phyloP scores from a whole-genome alignment of 2,329 filamentous ascomycete species.

The Pyrenochaeta sp. region DNA sequence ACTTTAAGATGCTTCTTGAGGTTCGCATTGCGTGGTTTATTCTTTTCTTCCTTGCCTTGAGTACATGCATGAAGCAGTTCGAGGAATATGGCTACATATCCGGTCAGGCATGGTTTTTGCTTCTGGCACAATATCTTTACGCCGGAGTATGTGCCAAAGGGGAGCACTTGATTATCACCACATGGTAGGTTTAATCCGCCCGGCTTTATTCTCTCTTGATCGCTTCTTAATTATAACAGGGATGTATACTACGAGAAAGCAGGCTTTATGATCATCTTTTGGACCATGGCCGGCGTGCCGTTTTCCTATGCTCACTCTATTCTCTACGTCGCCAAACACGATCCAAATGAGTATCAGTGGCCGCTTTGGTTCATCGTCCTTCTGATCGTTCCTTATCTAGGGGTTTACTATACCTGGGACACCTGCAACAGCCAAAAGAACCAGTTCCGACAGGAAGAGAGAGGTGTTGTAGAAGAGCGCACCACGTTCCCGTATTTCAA shows the following conservation, averaged over 20 bases:
- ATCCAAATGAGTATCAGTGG: slow-evolving; percentile 79
- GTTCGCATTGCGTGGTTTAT: slow-evolving; percentile 94
- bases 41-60: slow-evolving; percentile 78
- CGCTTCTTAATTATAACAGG: no score
- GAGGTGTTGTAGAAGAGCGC: slow-evolving; percentile 71
- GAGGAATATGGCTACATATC: slow-evolving; percentile 86
- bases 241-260: slow-evolving; percentile 98
- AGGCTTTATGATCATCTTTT: slow-evolving; percentile 98
- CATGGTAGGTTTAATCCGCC: no score
- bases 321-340: slow-evolving; percentile 84
- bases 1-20: slow-evolving; percentile 97
- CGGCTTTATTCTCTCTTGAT: no score
- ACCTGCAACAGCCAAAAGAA: slow-evolving; percentile 95
- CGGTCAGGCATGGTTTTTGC: slow-evolving; percentile 81
- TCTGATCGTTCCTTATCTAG: slow-evolving; percentile 76
- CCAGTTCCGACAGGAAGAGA: slow-evolving; percentile 82
- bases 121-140: slow-evolving; percentile 91
- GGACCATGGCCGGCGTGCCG: slow-evolving; percentile 91
- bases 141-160: slow-evolving; percentile 92
- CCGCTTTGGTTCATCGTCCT: slow-evolving; percentile 70
- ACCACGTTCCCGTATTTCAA: slow-evolving; percentile 90
- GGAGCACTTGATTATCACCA: slow-evolving; percentile 87
- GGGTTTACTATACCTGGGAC: slow-evolving; percentile 91
- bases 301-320: slow-evolving; percentile 94
- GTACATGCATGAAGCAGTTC: slow-evolving; percentile 80